Evolutionary conservation across 176 grass and related monocot genomes (phyloP), one percentile per base, ranked within the genome.

Genomic region (Microstegium vimineum): DNA sequence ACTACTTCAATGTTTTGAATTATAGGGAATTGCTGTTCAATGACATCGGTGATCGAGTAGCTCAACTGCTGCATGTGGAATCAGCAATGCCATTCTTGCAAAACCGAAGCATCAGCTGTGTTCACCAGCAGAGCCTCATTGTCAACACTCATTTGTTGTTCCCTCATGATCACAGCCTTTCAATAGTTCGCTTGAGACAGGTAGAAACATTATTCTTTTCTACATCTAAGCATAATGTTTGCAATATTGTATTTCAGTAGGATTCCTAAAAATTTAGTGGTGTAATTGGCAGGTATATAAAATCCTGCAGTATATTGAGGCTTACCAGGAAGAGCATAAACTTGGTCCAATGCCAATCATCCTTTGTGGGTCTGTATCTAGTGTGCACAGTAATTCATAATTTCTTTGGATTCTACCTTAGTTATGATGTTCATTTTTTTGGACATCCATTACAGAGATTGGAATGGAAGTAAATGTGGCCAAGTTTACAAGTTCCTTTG

Each of bases 401-500:
- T 66, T 64, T 35, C 15, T 79, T 69, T 46, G 16, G n/a, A 49
- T 35, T 22, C 74, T 71, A 63, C 32, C 64, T 25, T 20, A 52
- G 17, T 22, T 52, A 52, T 54, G 18, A 22, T 22, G 20, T 54
- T 54, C 10, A n/a, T n/a, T n/a, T 57, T 57, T 57, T 23, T 54
- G 67, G 80, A 54, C 74, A 45, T 75, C 18, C 69, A 67, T 79
- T 64, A 43, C 67, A 97, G 94, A 33, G 94, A 97, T 57, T 97
- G 94, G 94, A 97, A 97, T 63, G 94, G 94, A 79, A 97, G 94
- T 84, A 97, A 97, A 84, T 84, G 91, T 62, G 94, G 94, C 17
- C 94, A 97, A 81, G 94, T 97, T 88, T 97, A 97, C 86, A 92
- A 97, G 77, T 92, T 97, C 62, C 91, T 97, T 79, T 78, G 94